phyloP scores from a whole-genome alignment of 2,329 filamentous ascomycete genomes.

The Cladophialophora exuberans region DNA sequence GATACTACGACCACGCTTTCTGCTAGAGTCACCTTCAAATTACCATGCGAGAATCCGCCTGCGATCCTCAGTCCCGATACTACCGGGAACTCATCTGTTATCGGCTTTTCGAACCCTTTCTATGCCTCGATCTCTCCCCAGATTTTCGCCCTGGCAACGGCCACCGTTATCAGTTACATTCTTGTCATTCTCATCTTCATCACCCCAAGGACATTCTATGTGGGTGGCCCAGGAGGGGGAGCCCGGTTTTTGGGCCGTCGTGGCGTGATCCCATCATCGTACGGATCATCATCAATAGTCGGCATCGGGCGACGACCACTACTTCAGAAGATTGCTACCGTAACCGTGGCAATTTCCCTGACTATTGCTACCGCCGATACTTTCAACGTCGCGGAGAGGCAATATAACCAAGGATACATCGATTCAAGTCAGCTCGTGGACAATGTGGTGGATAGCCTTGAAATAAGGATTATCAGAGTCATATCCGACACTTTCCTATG shows the following conservation, averaged over 20 bases:
- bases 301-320: slow-evolving; percentile 90
- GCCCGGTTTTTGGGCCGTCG: slow-evolving; percentile 78
- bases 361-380: slow-evolving; percentile 94
- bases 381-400: slow-evolving; percentile 77
- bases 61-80: slow-evolving; percentile 33
- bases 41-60: slow-evolving; percentile 50
- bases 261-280: slow-evolving; percentile 68
- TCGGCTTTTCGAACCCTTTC: slow-evolving; percentile 81
- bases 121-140: slow-evolving; percentile 92
- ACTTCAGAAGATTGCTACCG: slow-evolving; percentile 76
- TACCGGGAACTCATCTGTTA: slow-evolving; percentile 53
- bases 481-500: slow-evolving; percentile 96
- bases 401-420: slow-evolving; percentile 79
- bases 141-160: slow-evolving; percentile 87
- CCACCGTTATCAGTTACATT: slow-evolving; percentile 88
- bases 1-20: slow-evolving; percentile 49
- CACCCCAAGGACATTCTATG: slow-evolving; percentile 89
- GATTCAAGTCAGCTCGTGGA: slow-evolving; percentile 76
- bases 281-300: slow-evolving; percentile 65
- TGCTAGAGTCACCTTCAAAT: slow-evolving; percentile 54
- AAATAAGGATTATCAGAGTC: slow-evolving; percentile 86
- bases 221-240: slow-evolving; percentile 67
- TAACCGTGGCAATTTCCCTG: slow-evolving; percentile 74
- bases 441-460: slow-evolving; percentile 78
- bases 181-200: slow-evolving; percentile 93